Conservation (phyloP, 306 rosid species). For the Cucumis cinereus region DNA sequence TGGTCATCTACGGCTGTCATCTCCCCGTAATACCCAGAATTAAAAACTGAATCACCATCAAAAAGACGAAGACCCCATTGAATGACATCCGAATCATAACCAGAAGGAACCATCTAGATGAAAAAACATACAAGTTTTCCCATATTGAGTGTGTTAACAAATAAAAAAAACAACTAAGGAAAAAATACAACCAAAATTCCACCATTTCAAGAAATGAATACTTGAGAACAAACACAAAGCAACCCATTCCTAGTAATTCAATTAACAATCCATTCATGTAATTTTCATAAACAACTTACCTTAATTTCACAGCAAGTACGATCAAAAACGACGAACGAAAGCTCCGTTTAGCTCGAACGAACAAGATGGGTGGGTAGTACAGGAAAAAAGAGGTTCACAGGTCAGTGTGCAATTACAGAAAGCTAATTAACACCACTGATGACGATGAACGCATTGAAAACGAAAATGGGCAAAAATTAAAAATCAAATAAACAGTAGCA, state of each 20-base stretch:
- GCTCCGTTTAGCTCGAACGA: conserved; percentile 4
- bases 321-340: conserved; percentile 16
- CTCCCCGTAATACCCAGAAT: conserved; percentile 36
- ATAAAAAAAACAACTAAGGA: not conserved
- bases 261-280: conserved; percentile 6
- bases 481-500: conserved; percentile 4
- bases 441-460: conserved; percentile 28
- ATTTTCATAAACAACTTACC: conserved; percentile 11
- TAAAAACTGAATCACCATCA: conserved; percentile 31
- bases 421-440: conserved; percentile 18
- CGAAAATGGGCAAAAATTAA: conserved; percentile 8
- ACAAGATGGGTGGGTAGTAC: not conserved
- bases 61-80: conserved; percentile 58
- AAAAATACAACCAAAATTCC: not conserved
- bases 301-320: conserved; percentile 18
- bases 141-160: not conserved
- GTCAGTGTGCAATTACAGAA: conserved; percentile 13
- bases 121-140: not conserved
- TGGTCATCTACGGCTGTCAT: conserved; percentile 23
- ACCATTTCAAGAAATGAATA: not conserved
- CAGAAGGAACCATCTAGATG: conserved; percentile 39
- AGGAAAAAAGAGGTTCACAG: not conserved
- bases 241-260: not conserved
- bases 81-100: conserved; percentile 43
- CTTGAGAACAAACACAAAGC: not conserved